These are phyloP conservation scores for Auxenochlorella pyrenoidosa DNA, from an alignment of 139 green algal species.

Conservation along the genomic window DNA sequence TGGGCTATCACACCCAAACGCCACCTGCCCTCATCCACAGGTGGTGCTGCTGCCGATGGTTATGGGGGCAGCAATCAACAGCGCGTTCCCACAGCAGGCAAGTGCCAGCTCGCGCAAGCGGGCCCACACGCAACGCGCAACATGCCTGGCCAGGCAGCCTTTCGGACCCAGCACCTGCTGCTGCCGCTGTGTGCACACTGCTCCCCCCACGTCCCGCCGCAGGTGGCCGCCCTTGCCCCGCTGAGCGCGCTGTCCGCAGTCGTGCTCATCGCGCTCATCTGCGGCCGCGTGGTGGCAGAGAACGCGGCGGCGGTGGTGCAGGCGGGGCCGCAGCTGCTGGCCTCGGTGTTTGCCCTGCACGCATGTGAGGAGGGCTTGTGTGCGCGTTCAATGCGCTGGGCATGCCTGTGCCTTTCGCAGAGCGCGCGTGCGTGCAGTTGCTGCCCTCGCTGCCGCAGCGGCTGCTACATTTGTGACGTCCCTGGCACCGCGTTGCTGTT, in stretches of 20 bases:
- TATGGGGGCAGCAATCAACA: constrained; percentile 67
- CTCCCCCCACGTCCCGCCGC: background rate
- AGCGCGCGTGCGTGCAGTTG: too few species aligned
- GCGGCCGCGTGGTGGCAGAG: constrained; percentile 68
- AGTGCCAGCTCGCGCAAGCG: too few species aligned
- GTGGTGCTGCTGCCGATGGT: constrained; percentile 84
- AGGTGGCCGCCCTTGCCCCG: constrained; percentile 23
- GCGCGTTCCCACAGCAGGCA: constrained; percentile 54
- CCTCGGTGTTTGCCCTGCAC: constrained; percentile 65
- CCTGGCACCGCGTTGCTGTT: too few species aligned
- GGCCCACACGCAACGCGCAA: too few species aligned
- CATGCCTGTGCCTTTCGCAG: too few species aligned
- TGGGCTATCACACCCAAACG: background rate
- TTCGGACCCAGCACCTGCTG: too few species aligned
- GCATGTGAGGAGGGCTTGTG: constrained; percentile 21
- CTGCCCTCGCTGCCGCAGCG: too few species aligned
- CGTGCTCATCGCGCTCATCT: constrained; percentile 71
- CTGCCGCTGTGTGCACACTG: too few species aligned
- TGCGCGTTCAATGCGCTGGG: too few species aligned
- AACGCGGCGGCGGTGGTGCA: constrained; percentile 54
- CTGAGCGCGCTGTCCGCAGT: constrained; percentile 47
- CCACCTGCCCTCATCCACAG: background rate
- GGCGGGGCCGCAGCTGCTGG: constrained; percentile 58
- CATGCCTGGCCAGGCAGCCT: too few species aligned
- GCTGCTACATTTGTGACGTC: too few species aligned